Conservation (phyloP, 176 grass and related monocot species). For the Poa annua region DNA sequence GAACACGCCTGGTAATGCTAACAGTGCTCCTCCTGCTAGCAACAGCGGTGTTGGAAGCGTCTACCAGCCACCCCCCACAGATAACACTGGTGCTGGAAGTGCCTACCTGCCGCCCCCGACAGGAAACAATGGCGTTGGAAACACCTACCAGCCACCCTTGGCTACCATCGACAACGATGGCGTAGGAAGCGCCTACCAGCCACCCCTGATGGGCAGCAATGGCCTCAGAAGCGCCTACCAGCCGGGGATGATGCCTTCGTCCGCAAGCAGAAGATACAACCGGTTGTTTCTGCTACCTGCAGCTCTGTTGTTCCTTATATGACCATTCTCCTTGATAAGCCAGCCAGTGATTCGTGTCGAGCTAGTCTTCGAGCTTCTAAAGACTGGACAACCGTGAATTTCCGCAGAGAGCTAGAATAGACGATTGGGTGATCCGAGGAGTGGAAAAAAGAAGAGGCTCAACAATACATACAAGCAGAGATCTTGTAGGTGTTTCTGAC, state of each 20-base stretch:
- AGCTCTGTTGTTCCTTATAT: constrained; percentile 25
- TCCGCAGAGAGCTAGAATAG: background rate
- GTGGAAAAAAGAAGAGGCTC: background rate
- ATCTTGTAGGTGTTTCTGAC: constrained; percentile 42
- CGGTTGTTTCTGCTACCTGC: constrained; percentile 39
- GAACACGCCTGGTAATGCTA: constrained; percentile 36
- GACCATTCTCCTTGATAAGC: background rate
- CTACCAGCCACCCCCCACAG: background rate
- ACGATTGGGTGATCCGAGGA: background rate
- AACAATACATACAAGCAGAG: background rate
- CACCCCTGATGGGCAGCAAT: background rate
- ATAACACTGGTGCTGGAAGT: background rate
- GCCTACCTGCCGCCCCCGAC: background rate
- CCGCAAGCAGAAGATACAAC: constrained; percentile 24
- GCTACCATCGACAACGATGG: constrained; percentile 2
- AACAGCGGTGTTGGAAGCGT: background rate
- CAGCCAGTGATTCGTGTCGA: background rate
- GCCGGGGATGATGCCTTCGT: constrained; percentile 26
- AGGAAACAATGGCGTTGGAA: background rate
- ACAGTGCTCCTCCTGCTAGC: constrained; percentile 16
- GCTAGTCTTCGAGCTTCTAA: background rate
- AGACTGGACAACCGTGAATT: background rate
- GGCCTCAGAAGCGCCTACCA: constrained; percentile 25
- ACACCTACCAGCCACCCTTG: background rate
- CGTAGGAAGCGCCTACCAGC: background rate